Evolutionary conservation across 371 early-diverging fungal genomes (phyloP).

Genomic region (Haplosporangium sp.): DNA sequence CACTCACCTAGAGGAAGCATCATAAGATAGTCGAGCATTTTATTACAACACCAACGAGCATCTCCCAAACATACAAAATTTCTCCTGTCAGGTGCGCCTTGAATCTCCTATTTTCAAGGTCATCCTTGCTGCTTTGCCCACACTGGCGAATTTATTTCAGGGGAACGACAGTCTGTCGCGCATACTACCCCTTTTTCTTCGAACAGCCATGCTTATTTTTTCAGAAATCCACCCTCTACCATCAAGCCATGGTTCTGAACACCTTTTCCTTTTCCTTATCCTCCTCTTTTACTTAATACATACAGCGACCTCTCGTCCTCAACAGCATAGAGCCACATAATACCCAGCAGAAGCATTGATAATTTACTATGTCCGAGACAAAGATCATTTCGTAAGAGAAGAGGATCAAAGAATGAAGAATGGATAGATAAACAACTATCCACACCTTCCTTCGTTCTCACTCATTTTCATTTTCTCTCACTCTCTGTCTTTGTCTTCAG

Average conservation of each 20-base stretch:
- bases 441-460: too few species aligned
- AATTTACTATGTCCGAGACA: conserved; percentile 17
- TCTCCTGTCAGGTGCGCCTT: conserved; percentile 2
- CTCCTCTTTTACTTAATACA: too few species aligned
- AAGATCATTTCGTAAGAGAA: conserved; percentile 33
- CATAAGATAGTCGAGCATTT: conserved; percentile 2
- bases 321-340: not conserved
- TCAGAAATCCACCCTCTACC: not conserved
- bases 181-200: not conserved
- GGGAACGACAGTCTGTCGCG: not conserved
- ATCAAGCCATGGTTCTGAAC: too few species aligned
- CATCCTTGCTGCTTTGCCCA: conserved; percentile 4
- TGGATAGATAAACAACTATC: too few species aligned
- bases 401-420: too few species aligned
- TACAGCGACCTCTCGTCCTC: too few species aligned
- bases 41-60: not conserved
- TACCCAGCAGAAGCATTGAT: not conserved
- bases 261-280: too few species aligned
- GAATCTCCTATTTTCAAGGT: not conserved
- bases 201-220: not conserved
- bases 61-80: not conserved
- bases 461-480: too few species aligned
- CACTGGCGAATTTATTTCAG: not conserved
- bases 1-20: not conserved
- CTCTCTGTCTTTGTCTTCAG: not conserved